A percentile compares a stretch with the other conserved stretches of the same genome.
phyloP scores from a whole-genome alignment of 164 flowering plant genomes.

The Nymphaea colorata region DNA sequence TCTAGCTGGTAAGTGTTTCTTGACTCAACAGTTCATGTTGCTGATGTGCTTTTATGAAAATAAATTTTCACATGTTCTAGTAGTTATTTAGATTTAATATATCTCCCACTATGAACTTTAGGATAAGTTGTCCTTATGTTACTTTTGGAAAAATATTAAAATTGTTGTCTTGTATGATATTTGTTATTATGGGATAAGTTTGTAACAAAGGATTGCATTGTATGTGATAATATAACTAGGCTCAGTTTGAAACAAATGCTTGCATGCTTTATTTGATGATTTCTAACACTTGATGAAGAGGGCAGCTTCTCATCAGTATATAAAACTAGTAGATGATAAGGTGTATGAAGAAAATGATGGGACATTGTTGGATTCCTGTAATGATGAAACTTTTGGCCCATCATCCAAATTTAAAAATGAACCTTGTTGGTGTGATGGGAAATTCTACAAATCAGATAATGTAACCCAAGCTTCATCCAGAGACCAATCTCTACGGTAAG shows the following conservation, averaged over 20 bases:
- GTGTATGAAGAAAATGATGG: slow-evolving; percentile 63
- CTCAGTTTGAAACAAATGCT: slow-evolving; percentile 81
- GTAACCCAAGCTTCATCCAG: slow-evolving; percentile 29
- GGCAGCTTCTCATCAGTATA: slow-evolving; percentile 76
- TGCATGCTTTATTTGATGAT: slow-evolving; percentile 63
- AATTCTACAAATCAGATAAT: slow-evolving; percentile 32
- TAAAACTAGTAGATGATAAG: slow-evolving; percentile 44
- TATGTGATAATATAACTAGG: slow-evolving; percentile 66
- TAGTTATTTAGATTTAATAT: too few relatives aligned
- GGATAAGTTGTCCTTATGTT: too few relatives aligned
- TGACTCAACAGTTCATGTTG: too few relatives aligned
- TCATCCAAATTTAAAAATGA: slow-evolving; percentile 18
- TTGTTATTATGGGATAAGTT: not conserved
- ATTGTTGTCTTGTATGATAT: too few relatives aligned
- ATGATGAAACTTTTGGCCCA: slow-evolving; percentile 68
- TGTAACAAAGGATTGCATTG: not conserved
- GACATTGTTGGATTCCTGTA: slow-evolving; percentile 31
- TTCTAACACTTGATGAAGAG: slow-evolving; percentile 89
- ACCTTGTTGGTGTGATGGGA: slow-evolving; percentile 1
- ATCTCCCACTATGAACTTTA: too few relatives aligned
- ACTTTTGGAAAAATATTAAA: too few relatives aligned
- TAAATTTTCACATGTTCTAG: too few relatives aligned
- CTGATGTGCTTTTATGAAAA: too few relatives aligned
- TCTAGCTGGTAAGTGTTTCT: too few relatives aligned
- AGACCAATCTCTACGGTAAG: slow-evolving; percentile 36